Evolutionary conservation across 2,329 filamentous ascomycete species (phyloP), one percentile per base, ranked within the genome.

Genomic region (Mariannaea elegans): DNA sequence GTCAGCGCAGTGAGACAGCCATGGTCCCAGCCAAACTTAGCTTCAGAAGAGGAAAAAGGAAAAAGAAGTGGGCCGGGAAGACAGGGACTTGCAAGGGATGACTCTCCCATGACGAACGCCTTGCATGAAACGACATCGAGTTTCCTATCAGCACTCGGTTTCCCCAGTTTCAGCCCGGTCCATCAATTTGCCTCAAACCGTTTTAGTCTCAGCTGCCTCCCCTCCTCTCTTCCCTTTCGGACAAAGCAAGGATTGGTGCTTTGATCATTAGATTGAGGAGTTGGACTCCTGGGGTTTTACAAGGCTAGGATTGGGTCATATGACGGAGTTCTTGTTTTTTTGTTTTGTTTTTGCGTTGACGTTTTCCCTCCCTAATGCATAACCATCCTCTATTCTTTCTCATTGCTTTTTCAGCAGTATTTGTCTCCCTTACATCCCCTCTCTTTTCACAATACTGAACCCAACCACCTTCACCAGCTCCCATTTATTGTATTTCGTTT

Each of bases 301-400:
- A 58, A 50, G 55, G 55, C 19, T 58, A 34, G 49, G 42, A 47
- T 53, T 44, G 42, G 47, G 41, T 38, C 47, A 32, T 44, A 57
- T 24, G 47, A 57, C 32, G 47, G 47, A 47, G 47, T 50, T 56
- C 23, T 36, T 61, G 18, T 27, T 32, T 56, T 52, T 52, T 27
- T 47, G 9, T 45, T 32, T 46, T 44, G 27, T 7, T 19, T 8
- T 39, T 9, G 14, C 6, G 4, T 39, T 10, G 14, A 19, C 5
- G 16, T 24, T 44, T 56, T 49, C 36, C 23, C 31, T 32, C 29
- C 29, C 53, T 44, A 29, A 36, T 63, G 42, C 18, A 31, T 62
- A 44, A 63, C 57, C 19, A 23, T 47, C 32, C 21, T 27, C 32
- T 36, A 19, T 62, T 44, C 49, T 48, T 57, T 36, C 10, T 51